Evolutionary conservation across 768 basidiomycete genomes (phyloP), one percentile per base, ranked within the genome.

Genomic region (Collybia sordida): DNA sequence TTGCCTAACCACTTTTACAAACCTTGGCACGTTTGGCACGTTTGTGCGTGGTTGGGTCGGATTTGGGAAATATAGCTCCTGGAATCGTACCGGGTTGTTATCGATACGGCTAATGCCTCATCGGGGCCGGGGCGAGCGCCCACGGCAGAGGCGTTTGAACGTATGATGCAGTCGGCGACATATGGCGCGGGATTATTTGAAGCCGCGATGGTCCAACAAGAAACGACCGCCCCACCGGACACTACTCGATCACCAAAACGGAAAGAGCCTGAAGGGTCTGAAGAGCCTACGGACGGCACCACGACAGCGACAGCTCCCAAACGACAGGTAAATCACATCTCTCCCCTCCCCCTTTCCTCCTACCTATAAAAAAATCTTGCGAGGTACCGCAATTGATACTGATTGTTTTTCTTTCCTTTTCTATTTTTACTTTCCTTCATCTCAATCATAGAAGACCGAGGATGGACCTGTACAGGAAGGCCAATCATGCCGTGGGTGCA

Each of bases 401-500:
- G 12, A 49, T 35, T n/a, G n/a, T n/a, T n/a, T n/a, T n/a, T n/a
- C n/a, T n/a, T n/a, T n/a, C n/a, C n/a, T n/a, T n/a, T n/a, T n/a
- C n/a, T n/a, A n/a, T n/a, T n/a, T n/a, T n/a, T n/a, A n/a, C n/a
- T n/a, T n/a, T n/a, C n/a, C n/a, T n/a, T 34, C 34, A 28, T 14
- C 41, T 37, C 3, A n/a, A 53, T 52, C 3, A 55, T 49, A 19
- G 51, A 45, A 52, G 45, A 42, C 46, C 19, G 47, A n/a, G 23
- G 37, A 12, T 18, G 5, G 23, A 21, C 70, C 70, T 47, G 68
- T 66, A 49, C 71, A 72, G 53, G 85, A 86, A 49, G 80, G 81
- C 14, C 90, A 91, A 64, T 86, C 79, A 21, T 93, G 90, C 68
- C 73, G 90, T 25, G 90, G 89, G 25, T 93, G 90, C 69, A 78